phyloP scores from a whole-genome alignment of 257 asterid genomes.

The Solanum tarapatanum region DNA sequence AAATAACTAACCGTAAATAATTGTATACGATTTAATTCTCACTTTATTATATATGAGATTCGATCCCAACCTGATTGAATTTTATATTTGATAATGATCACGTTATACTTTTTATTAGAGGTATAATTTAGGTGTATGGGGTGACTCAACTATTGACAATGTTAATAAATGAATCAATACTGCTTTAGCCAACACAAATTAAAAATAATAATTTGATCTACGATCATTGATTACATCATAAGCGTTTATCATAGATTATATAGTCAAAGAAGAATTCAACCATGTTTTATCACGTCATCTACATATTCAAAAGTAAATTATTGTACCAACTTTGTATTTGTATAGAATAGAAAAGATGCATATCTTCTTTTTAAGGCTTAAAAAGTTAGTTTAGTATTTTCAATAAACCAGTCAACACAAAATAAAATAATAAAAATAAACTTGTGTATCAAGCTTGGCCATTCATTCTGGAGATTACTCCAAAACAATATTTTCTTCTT shows the following conservation, averaged over 20 bases:
- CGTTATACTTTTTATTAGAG: too few relatives aligned
- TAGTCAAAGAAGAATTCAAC: not conserved
- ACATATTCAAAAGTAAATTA: not conserved
- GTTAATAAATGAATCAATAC: too few relatives aligned
- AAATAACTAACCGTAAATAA: too few relatives aligned
- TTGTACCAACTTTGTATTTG: not conserved
- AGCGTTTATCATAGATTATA: not conserved
- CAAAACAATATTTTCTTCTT: not conserved
- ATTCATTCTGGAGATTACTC: not conserved
- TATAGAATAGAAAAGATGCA: not conserved
- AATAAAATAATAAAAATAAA: too few relatives aligned
- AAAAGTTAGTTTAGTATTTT: not conserved
- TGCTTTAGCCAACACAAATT: too few relatives aligned
- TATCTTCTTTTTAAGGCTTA: too few relatives aligned
- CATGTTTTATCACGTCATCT: not conserved
- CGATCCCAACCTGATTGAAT: too few relatives aligned
- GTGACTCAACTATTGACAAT: too few relatives aligned
- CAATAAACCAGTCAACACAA: not conserved
- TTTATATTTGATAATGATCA: too few relatives aligned
- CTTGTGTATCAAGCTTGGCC: not conserved
- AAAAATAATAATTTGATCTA: not conserved
- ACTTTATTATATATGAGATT: too few relatives aligned
- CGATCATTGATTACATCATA: not conserved
- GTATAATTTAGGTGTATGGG: too few relatives aligned
- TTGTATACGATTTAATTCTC: too few relatives aligned